Percentiles rank a stretch among this genome's conserved stretches.
These are phyloP conservation scores for Aspergillus sp. DNA, from an alignment of 2,329 filamentous ascomycete genomes.

Conservation along the genomic window DNA sequence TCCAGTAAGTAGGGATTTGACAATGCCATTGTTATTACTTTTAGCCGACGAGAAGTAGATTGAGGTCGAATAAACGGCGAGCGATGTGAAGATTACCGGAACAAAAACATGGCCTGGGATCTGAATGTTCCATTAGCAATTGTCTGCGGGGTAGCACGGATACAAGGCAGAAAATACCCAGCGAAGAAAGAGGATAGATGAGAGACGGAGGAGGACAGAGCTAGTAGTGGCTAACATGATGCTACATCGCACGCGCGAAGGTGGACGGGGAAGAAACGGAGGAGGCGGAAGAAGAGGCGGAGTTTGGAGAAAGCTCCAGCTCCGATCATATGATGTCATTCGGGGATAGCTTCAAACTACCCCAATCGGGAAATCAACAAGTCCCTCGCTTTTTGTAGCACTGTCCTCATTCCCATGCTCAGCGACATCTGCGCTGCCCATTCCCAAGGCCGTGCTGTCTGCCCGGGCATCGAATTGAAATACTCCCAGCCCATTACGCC, in stretches of 20 bases:
- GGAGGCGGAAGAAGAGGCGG: neutral
- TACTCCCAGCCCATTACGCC: slow-evolving; percentile 97
- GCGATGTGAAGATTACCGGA: slow-evolving; percentile 40
- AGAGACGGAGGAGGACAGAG: slow-evolving; percentile 38
- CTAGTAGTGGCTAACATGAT: slow-evolving; percentile 38
- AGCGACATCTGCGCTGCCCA: slow-evolving; percentile 72
- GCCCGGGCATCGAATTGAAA: slow-evolving; percentile 75
- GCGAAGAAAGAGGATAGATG: slow-evolving; percentile 44
- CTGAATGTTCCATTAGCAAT: slow-evolving; percentile 23
- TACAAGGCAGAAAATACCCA: slow-evolving; percentile 37
- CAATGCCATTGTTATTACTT: slow-evolving; percentile 27
- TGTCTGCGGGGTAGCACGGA: neutral
- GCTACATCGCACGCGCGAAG: slow-evolving; percentile 4
- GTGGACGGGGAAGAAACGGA: neutral
- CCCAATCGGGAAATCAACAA: slow-evolving; percentile 20
- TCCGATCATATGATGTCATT: slow-evolving; percentile 11
- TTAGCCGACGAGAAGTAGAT: slow-evolving; percentile 22
- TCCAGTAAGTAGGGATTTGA: slow-evolving; percentile 72
- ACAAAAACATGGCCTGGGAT: slow-evolving; percentile 39
- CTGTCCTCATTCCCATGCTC: slow-evolving; percentile 44
- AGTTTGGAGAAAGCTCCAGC: neutral
- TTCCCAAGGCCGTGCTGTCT: slow-evolving; percentile 64
- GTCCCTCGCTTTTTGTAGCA: slow-evolving; percentile 34
- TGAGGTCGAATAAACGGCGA: slow-evolving; percentile 48
- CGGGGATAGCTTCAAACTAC: slow-evolving; percentile 13